Percentiles rank a stretch among this genome's conserved stretches.
phyloP scores from a whole-genome alignment of 441 rosid genomes.

The Croton laevigatus region DNA sequence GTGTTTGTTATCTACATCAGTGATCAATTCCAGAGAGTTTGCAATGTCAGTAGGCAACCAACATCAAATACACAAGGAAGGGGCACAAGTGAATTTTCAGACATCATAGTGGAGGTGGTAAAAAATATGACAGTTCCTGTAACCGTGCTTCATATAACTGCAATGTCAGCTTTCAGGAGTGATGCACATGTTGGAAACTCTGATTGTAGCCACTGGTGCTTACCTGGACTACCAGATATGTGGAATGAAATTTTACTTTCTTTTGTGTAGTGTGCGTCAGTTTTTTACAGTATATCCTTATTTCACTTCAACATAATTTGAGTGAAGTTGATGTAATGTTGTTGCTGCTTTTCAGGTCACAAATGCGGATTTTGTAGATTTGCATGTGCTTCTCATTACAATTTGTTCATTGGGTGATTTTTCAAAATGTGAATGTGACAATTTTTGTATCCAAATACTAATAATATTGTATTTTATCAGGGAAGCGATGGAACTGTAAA shows the following conservation, averaged over 20 bases:
- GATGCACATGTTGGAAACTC: conserved; percentile 81
- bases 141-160: conserved; percentile 51
- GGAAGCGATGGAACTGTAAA: too few relatives aligned
- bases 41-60: conserved; percentile 60
- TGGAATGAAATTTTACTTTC: conserved; percentile 76
- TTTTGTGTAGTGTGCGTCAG: conserved; percentile 16
- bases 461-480: too few relatives aligned
- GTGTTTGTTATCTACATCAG: conserved; percentile 29
- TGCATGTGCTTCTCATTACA: too few relatives aligned
- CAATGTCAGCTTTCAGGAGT: conserved; percentile 64
- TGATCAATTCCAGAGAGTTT: conserved; percentile 40
- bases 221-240: conserved; percentile 77
- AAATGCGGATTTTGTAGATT: too few relatives aligned
- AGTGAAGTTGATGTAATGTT: too few relatives aligned
- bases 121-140: conserved; percentile 53
- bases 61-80: conserved; percentile 41
- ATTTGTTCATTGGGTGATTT: too few relatives aligned
- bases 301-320: too few relatives aligned
- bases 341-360: too few relatives aligned
- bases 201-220: conserved; percentile 92
- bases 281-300: too few relatives aligned
- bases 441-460: too few relatives aligned
- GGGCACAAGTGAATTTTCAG: conserved; percentile 47
- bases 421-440: too few relatives aligned
- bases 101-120: conserved; percentile 43